These are phyloP conservation scores for Hortiboletus campestris DNA, from an alignment of 768 basidiomycete genomes.

Conservation along the genomic window DNA sequence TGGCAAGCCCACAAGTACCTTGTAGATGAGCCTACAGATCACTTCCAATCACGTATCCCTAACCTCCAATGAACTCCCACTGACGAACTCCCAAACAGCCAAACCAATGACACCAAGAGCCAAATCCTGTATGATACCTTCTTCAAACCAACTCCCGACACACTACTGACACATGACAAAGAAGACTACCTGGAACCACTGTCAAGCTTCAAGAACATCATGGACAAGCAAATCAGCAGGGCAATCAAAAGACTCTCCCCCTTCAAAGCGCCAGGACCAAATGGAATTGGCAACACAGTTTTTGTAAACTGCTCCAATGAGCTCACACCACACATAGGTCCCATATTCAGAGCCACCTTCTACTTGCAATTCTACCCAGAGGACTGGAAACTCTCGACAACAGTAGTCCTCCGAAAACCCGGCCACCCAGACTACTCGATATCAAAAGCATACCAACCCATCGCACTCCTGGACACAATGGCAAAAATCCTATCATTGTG, in stretches of 20 bases:
- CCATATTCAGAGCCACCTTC: neutral
- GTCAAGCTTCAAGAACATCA: neutral
- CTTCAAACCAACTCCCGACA: too few species aligned
- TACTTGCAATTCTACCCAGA: neutral
- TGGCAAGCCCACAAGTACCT: too few species aligned
- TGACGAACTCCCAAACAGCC: too few species aligned
- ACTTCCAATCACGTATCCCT: too few species aligned
- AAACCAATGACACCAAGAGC: too few species aligned
- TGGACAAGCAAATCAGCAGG: neutral
- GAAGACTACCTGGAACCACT: neutral
- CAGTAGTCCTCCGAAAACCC: neutral
- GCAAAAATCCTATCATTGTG: neutral
- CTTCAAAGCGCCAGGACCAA: neutral
- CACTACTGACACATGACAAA: too few species aligned
- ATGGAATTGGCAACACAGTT: neutral
- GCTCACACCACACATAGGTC: neutral
- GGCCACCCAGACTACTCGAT: neutral
- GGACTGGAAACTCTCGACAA: neutral
- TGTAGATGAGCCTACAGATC: too few species aligned
- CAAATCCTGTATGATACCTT: too few species aligned
- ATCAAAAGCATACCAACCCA: neutral
- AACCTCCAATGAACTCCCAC: too few species aligned
- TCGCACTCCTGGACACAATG: neutral
- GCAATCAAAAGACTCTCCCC: neutral
- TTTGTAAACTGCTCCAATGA: neutral